Evolutionary conservation across 2,329 filamentous ascomycete genomes (phyloP), one percentile per base, ranked within the genome.

Genomic region (Penicillium sp.): DNA sequence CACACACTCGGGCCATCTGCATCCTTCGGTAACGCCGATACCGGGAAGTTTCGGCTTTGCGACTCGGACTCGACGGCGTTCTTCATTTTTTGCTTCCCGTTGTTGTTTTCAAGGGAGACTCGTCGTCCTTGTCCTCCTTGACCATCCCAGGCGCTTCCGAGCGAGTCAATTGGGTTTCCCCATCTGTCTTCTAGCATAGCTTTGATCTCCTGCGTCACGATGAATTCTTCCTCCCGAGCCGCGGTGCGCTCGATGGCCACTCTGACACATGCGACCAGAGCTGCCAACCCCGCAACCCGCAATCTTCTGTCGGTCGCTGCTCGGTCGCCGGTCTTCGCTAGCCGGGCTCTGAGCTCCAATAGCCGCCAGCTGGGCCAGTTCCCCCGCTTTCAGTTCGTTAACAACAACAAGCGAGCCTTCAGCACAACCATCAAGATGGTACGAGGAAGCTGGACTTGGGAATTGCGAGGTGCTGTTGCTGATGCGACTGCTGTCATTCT

Each of bases 381-480:
- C 45, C 53, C 63, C 53, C 63, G 61, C 50, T 59, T 67, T 41
- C 63, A 66, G 45, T 58, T 56, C 19, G 38, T 65, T 32, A 57
- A 53, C 49, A 50, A 53, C 43, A 59, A 50, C 56, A 61, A 60
- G 56, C 56, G 62, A 55, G 51, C 61, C 37, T 67, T 67, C 47
- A 54, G 57, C 52, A 63, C 63, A 41, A 65, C 63, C 33, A 50
- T 58, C 53, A 65, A 46, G 51, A 67, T 67, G 64, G 64, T 67
- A 58, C 38, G 56, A 27, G 6, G 21, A 13, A 27, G 14, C 23
- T 34, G 8, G 14, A 14, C 18, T 7, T 34, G 11, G 4, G 14
- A 7, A 9, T 16, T 7, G 33, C 25, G 21, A 11, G 25, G 10
- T 27, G 25, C 11, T 20, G 14, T 28, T 18, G 23, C 34, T 47